phyloP scores from a whole-genome alignment of 257 asterid species.

The Jasminum sambac region DNA sequence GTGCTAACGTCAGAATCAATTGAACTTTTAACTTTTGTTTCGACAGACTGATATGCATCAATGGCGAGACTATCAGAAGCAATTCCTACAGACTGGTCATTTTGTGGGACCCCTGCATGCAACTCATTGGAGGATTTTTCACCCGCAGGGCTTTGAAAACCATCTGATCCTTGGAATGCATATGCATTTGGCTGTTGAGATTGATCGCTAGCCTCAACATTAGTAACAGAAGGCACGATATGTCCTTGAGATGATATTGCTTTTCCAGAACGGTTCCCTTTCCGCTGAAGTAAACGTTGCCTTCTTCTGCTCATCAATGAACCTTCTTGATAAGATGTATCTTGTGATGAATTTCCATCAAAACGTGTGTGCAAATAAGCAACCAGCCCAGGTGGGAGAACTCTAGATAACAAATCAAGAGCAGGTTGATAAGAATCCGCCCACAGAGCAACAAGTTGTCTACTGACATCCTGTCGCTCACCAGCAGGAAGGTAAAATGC shows the following conservation, averaged over 20 bases:
- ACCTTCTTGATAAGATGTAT: slow-evolving; percentile 59
- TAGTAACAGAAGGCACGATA: slow-evolving; percentile 43
- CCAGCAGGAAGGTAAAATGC: slow-evolving; percentile 95
- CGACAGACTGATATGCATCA: slow-evolving; percentile 41
- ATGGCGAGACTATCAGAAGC: slow-evolving; percentile 42
- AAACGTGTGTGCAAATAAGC: slow-evolving; percentile 89
- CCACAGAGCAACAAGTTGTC: slow-evolving; percentile 99
- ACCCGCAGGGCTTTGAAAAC: slow-evolving; percentile 44
- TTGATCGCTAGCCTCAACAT: slow-evolving; percentile 55
- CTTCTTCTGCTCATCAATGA: slow-evolving; percentile 88
- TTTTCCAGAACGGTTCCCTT: slow-evolving; percentile 73
- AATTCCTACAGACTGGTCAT: slow-evolving; percentile 42
- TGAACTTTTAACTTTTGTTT: slow-evolving; percentile 45
- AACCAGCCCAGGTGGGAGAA: slow-evolving; percentile 98
- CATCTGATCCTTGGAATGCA: slow-evolving; percentile 47
- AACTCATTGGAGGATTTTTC: slow-evolving; percentile 43
- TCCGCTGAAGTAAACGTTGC: slow-evolving; percentile 81
- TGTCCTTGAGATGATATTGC: slow-evolving; percentile 60
- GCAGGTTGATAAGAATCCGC: slow-evolving; percentile 99
- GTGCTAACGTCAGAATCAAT: slow-evolving; percentile 48
- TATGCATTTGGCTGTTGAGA: slow-evolving; percentile 40
- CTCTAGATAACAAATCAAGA: slow-evolving; percentile 88
- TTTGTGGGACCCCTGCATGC: slow-evolving; percentile 43
- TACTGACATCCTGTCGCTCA: slow-evolving; percentile 92
- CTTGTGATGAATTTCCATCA: slow-evolving; percentile 62